phyloP scores from a whole-genome alignment of 208 protist species.

The Leishmania martiniquensis region DNA sequence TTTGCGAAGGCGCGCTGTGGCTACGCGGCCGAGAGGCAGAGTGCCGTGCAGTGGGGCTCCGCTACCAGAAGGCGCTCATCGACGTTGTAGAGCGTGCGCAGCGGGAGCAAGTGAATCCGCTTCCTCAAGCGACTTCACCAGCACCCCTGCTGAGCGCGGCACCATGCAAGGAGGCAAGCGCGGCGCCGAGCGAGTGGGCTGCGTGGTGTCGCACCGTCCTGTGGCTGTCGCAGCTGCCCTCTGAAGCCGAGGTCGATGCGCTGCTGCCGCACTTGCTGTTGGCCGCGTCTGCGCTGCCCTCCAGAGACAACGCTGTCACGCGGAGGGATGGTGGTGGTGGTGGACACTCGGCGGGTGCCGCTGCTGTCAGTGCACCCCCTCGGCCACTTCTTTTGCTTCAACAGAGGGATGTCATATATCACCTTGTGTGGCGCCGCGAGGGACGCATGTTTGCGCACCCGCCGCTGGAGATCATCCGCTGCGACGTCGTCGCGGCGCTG shows the following conservation, averaged over 20 bases:
- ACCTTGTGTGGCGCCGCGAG: conserved; percentile 94
- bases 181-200: neutral
- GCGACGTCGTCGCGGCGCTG: conserved; percentile 22
- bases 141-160: neutral
- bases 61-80: conserved; percentile 48
- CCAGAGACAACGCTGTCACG: neutral
- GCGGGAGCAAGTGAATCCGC: neutral
- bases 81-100: neutral
- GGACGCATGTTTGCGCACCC: conserved; percentile 81
- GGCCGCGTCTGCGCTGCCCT: neutral
- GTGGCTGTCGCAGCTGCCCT: conserved; percentile 19
- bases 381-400: conserved; percentile 47
- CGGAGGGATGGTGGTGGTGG: neutral
- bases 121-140: neutral
- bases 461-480: conserved; percentile 58
- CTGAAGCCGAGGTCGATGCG: conserved; percentile 16
- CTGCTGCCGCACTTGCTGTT: conserved; percentile 12
- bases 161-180: neutral
- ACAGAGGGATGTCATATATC: conserved; percentile 82
- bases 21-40: conserved; percentile 76
- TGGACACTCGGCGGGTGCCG: neutral
- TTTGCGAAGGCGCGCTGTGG: conserved; percentile 59
- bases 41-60: conserved; percentile 50
- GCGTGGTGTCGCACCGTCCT: conserved; percentile 30
- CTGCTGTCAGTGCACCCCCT: neutral